phyloP scores from a whole-genome alignment of 192 early-diverging fungal species.

The Haplosporangium gracile region DNA sequence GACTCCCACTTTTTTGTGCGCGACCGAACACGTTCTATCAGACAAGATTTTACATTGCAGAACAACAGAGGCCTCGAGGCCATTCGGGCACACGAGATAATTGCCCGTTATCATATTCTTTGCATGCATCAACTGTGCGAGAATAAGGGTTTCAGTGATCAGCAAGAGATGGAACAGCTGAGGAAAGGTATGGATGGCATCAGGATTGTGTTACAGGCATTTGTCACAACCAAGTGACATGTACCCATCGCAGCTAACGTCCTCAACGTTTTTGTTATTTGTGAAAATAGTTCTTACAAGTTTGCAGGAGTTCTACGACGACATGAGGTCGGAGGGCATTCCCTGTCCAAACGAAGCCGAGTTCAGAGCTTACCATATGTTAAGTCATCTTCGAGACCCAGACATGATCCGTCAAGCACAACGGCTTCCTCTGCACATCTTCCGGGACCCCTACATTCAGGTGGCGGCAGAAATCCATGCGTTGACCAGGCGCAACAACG shows the following conservation, averaged over 20 bases:
- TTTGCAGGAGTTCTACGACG: slow-evolving; percentile 90
- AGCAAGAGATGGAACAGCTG: slow-evolving; percentile 92
- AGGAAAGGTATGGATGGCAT: slow-evolving; percentile 74
- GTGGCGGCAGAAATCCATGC: slow-evolving; percentile 77
- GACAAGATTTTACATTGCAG: slow-evolving; percentile 90
- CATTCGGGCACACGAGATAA: slow-evolving; percentile 79
- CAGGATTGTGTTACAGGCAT: not conserved
- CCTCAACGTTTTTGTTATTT: not conserved
- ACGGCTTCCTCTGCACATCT: slow-evolving; percentile 68
- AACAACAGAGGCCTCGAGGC: slow-evolving; percentile 81
- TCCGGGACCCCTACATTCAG: slow-evolving; percentile 73
- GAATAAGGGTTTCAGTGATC: slow-evolving; percentile 73
- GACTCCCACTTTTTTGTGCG: slow-evolving; percentile 86
- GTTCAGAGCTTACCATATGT: slow-evolving; percentile 91
- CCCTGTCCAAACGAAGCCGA: slow-evolving; percentile 86
- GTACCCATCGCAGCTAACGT: not conserved
- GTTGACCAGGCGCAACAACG: slow-evolving; percentile 68
- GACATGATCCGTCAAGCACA: slow-evolving; percentile 79
- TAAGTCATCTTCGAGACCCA: slow-evolving; percentile 77
- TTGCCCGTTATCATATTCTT: slow-evolving; percentile 90
- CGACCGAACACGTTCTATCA: slow-evolving; percentile 86
- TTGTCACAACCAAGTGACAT: not conserved
- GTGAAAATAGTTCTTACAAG: slow-evolving; percentile 76
- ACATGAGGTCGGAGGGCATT: slow-evolving; percentile 68
- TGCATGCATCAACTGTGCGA: slow-evolving; percentile 81